Evolutionary conservation across 352 stramenopile genomes (phyloP).

Genomic region (Phytophthora multivora): DNA sequence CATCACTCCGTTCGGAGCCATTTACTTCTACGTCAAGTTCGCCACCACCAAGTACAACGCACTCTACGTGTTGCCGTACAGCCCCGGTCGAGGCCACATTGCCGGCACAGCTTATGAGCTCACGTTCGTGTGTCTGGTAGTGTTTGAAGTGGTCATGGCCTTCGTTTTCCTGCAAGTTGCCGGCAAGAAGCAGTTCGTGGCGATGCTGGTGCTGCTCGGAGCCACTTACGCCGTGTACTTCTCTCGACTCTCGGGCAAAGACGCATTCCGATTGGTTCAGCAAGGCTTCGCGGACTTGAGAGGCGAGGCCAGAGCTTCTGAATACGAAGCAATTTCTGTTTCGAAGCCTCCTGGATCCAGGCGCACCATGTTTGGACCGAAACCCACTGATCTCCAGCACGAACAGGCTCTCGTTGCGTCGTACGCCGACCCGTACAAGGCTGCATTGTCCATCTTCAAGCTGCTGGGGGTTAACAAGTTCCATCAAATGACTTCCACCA

Average conservation of each 20-base stretch:
- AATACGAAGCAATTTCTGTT: slow-evolving; percentile 27
- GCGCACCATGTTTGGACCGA: slow-evolving; percentile 47
- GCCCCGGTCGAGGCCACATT: slow-evolving; percentile 65
- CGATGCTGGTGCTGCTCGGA: slow-evolving; percentile 60
- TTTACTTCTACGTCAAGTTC: slow-evolving; percentile 86
- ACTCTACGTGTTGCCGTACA: slow-evolving; percentile 79
- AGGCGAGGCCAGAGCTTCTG: slow-evolving; percentile 11
- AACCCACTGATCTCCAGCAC: slow-evolving; percentile 46
- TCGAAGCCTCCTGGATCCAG: slow-evolving; percentile 15
- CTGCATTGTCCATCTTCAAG: slow-evolving; percentile 74
- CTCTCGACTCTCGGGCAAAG: slow-evolving; percentile 50
- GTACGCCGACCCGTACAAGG: slow-evolving; percentile 83
- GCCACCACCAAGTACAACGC: slow-evolving; percentile 83
- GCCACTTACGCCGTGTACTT: slow-evolving; percentile 54
- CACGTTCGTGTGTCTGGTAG: slow-evolving; percentile 65
- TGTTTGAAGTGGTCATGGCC: slow-evolving; percentile 78
- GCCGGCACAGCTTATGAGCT: slow-evolving; percentile 66
- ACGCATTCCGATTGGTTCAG: slow-evolving; percentile 41
- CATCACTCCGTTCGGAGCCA: slow-evolving; percentile 75
- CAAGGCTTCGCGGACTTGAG: slow-evolving; percentile 38
- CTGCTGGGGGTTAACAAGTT: slow-evolving; percentile 71
- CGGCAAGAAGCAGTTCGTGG: slow-evolving; percentile 51
- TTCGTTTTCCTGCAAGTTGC: slow-evolving; percentile 78
- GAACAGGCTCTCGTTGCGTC: slow-evolving; percentile 39
- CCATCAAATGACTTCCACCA: slow-evolving; percentile 63